Conservation (phyloP, 495 filamentous ascomycete species). For the Talaromyces trachyspermus region DNA sequence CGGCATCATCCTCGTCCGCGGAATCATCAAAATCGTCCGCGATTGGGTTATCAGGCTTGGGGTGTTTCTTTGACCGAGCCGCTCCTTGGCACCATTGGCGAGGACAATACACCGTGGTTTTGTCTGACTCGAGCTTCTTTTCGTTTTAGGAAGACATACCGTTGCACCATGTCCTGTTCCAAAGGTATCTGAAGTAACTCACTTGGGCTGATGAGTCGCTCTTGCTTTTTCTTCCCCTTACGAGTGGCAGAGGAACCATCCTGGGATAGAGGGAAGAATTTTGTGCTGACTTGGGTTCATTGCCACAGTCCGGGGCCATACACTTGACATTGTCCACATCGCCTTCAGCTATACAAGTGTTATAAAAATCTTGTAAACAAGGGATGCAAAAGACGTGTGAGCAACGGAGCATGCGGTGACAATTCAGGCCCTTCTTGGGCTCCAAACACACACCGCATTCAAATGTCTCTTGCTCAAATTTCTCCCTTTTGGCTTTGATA, state of each 20-base stretch:
- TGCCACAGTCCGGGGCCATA: conserved; percentile 66
- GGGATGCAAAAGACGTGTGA: conserved; percentile 82
- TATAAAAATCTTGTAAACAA: conserved; percentile 87
- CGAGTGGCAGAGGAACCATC: conserved; percentile 5
- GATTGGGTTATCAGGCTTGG: conserved; percentile 50
- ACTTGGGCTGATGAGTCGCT: conserved; percentile 68
- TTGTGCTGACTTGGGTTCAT: conserved; percentile 31
- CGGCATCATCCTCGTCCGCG: conserved; percentile 21
- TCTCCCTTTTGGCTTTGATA: conserved; percentile 58
- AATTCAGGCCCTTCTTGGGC: conserved; percentile 79
- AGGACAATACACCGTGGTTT: conserved; percentile 89
- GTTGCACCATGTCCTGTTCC: conserved; percentile 62
- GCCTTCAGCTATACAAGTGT: conserved; percentile 76
- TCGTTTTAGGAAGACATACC: conserved; percentile 82
- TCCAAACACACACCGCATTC: conserved; percentile 89
- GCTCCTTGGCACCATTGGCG: conserved; percentile 89
- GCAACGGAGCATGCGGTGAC: conserved; percentile 72
- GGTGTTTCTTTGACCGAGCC: conserved; percentile 73
- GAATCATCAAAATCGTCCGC: conserved; percentile 43
- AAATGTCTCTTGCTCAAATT: conserved; percentile 79
- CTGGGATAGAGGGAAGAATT: neutral
- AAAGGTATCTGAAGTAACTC: conserved; percentile 85
- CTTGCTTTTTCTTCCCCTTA: conserved; percentile 34
- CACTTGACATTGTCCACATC: conserved; percentile 73
- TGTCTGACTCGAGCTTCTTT: conserved; percentile 87